A percentile compares a stretch with the other conserved stretches of the same genome.
These are phyloP conservation scores for Ensete ventricosum DNA, from an alignment of 176 grass and related monocot species.

Conservation along the genomic window DNA sequence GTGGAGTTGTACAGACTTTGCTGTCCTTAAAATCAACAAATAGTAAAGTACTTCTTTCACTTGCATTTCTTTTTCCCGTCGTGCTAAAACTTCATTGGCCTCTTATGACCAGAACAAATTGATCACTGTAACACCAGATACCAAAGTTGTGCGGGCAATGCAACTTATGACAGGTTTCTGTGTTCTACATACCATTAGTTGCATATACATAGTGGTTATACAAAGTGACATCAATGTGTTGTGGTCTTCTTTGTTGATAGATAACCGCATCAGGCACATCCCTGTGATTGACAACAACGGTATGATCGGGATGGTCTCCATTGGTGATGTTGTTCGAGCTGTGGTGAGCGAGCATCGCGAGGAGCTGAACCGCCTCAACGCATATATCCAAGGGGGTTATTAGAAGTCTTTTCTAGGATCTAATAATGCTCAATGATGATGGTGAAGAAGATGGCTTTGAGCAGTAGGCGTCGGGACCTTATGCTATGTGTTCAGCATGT, in stretches of 20 bases:
- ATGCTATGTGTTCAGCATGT: background rate
- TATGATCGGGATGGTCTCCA: slow-evolving; percentile 97
- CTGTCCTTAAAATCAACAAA: too few relatives aligned
- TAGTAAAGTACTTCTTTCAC: too few relatives aligned
- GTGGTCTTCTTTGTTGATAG: slow-evolving; percentile 17
- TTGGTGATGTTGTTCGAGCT: slow-evolving; percentile 77
- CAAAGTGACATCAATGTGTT: too few relatives aligned
- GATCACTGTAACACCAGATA: slow-evolving; percentile 75
- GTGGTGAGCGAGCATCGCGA: slow-evolving; percentile 81
- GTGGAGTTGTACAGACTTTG: background rate
- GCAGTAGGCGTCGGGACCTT: background rate
- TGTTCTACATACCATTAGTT: background rate
- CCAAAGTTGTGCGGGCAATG: slow-evolving; percentile 84
- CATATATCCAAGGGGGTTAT: slow-evolving; percentile 91
- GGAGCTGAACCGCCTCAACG: slow-evolving; percentile 92
- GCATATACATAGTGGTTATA: too few relatives aligned
- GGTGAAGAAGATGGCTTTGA: slow-evolving; percentile 21
- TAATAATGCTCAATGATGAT: slow-evolving; percentile 19
- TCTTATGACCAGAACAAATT: slow-evolving; percentile 65
- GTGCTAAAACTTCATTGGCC: background rate
- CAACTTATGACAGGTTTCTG: slow-evolving; percentile 93
- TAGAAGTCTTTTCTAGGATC: slow-evolving; percentile 21
- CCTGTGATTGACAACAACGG: slow-evolving; percentile 56
- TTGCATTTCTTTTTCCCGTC: too few relatives aligned
- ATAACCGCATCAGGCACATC: slow-evolving; percentile 90